Base-by-base conservation (phyloP, 2,329 filamentous ascomycete genomes). In the Dryadomyces quercus-mongolicae region DNA sequence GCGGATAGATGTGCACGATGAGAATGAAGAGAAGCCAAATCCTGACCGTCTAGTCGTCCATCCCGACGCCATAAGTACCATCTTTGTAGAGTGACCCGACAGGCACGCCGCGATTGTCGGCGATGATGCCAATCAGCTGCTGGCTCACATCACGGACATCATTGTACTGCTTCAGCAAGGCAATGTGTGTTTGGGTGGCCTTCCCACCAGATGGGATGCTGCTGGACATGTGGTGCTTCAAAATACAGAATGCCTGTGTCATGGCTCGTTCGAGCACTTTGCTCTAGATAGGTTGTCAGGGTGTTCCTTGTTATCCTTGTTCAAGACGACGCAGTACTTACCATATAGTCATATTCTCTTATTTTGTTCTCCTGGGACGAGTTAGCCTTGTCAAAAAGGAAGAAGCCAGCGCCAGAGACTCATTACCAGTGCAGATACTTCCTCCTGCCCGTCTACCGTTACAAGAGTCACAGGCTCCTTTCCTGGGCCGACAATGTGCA, bases 121-220 rank as follows among this genome's bases (percentile, higher is more conserved):
- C 68, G 7, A 70, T 60, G 13, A 70, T 57, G 4, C 68, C 67
- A 45, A 71, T 70, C 21, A 70, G 59, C 56, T 70, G 65, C 59
- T 70, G 68, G 3, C 63, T 66, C 9, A 67, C 62, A 31, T 71
- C 68, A 44, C 68, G 70, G 45, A 67, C 60, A 31, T 70, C 65
- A 60, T 70, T 71, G 61, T 70, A 70, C 43, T 66, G 60, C 36
- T 63, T 62, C 16, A 70, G 59, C 1, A 61, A 59, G 22, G 54
- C 51, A 46, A 67, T 66, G 49, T 64, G 62, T 2, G 57, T 53
- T 13, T 62, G 53, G 20, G 51, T 52, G 18, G 36, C 36, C 13
- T 36, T 36, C 6, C 44, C 22, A 5, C 44, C 22, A 5, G 16
- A 15, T 36, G 21, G 12, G n/a, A 31, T n/a, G 31, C 40, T 51